Conservation (phyloP, 2,329 filamentous ascomycete genomes). For the Apiospora rasikravindrae region DNA sequence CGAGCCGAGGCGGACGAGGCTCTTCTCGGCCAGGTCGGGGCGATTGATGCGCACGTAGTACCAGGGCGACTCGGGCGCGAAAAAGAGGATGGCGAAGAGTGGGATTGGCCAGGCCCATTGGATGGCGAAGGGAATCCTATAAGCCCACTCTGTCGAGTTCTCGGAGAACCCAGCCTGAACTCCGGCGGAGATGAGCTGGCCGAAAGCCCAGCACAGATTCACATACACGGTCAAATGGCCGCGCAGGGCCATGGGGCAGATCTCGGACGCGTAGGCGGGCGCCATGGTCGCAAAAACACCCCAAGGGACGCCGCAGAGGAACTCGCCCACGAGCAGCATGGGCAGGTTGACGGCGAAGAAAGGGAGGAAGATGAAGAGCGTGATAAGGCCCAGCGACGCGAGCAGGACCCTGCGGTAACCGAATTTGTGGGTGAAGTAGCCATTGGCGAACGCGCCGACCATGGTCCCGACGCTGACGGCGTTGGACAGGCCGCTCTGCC, state of each 20-base stretch:
- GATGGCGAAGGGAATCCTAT: constrained; percentile 44
- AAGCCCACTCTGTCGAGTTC: constrained; percentile 41
- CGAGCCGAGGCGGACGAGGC: constrained; percentile 35
- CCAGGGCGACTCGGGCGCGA: constrained; percentile 26
- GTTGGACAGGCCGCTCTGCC: constrained; percentile 46
- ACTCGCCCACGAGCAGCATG: constrained; percentile 39
- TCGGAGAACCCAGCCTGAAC: constrained; percentile 42
- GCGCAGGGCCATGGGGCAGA: constrained; percentile 43
- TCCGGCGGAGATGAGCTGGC: constrained; percentile 44
- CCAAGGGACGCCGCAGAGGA: constrained; percentile 44
- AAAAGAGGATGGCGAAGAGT: constrained; percentile 15
- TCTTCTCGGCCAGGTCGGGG: constrained; percentile 36
- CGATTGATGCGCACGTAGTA: constrained; percentile 26
- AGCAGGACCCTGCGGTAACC: constrained; percentile 44
- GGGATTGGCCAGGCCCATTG: constrained; percentile 46
- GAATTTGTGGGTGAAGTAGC: constrained; percentile 42
- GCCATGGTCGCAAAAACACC: constrained; percentile 42
- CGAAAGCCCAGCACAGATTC: constrained; percentile 50
- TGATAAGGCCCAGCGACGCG: constrained; percentile 38
- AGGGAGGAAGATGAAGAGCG: constrained; percentile 42
- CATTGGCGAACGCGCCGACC: constrained; percentile 46
- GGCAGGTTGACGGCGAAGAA: constrained; percentile 41
- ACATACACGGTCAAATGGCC: constrained; percentile 43
- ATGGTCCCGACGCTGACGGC: constrained; percentile 42
- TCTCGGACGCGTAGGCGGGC: constrained; percentile 46